Base-by-base conservation (phyloP, 257 asterid genomes). In the Ophiorrhiza pumila region DNA sequence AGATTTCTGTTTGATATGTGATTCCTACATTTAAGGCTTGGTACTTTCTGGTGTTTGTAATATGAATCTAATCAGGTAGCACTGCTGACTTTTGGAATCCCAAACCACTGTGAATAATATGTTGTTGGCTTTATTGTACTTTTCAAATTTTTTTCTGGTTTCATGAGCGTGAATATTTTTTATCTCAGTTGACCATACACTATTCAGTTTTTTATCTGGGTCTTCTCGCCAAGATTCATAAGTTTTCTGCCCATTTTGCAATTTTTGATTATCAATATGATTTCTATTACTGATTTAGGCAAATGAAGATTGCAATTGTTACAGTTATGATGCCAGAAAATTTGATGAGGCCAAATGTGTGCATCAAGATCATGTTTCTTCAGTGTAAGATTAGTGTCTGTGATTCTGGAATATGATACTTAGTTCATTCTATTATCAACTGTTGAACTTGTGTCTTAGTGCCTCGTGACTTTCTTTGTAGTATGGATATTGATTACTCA, bases 401-500 rank as follows among this genome's bases (percentile, higher is more conserved):
- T 73, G 64, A 56, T 58, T 66, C 78, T 52, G 37, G 70, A 46
- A 22, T n/a, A 13, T 32, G 31, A 65, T 34, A 18, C 29, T 25
- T 29, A 31, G 45, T 29, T 29, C 71, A 46, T 32, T 22, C 35
- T 17, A 42, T 42, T 13, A 39, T 34, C 14, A 31, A 65, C 29
- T 23, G 17, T 34, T 23, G 23, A 5, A 53, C 20, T 47, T 35
- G 17, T 17, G 27, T 65, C 25, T 37, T 53, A 23, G 14, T 37
- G 31, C 43, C 12, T 65, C 62, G 39, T 69, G 27, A 74, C 66
- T 41, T 20, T 37, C n/a, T 78, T 34, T 80, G 82, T 85, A 94
- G 99, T 64, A 90, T 94, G 99, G 99, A 91, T 81, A 91, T 94
- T 66, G 97, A 94, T 83, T 94, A 91, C 80, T 91, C 99, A 49